Evolutionary conservation across 2,329 filamentous ascomycete species (phyloP).

Genomic region (Scedosporium dehoogii): DNA sequence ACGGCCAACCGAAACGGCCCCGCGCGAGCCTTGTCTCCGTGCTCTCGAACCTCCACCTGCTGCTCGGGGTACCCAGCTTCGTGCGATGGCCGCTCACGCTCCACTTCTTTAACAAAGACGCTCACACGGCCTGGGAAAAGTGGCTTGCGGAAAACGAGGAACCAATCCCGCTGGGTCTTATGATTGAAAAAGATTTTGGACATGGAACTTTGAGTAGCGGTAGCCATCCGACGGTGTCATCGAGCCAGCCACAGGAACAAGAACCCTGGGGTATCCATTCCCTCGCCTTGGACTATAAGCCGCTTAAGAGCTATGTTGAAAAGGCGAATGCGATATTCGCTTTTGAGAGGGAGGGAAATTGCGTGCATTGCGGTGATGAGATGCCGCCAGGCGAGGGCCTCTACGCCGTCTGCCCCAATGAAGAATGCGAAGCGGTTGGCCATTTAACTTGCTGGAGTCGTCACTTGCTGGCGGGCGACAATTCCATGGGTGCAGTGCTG

Average conservation of each 20-base stretch:
- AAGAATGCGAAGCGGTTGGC: slow-evolving; percentile 44
- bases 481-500: slow-evolving; percentile 37
- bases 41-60: slow-evolving; percentile 69
- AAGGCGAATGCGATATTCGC: slow-evolving; percentile 44
- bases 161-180: slow-evolving; percentile 35
- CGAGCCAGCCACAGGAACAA: background rate
- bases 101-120: slow-evolving; percentile 66
- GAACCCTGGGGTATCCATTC: slow-evolving; percentile 39
- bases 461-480: slow-evolving; percentile 32
- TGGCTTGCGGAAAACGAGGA: slow-evolving; percentile 42
- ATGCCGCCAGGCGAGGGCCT: slow-evolving; percentile 39
- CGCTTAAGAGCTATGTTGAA: slow-evolving; percentile 41
- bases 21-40: slow-evolving; percentile 54
- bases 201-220: slow-evolving; percentile 7
- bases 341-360: slow-evolving; percentile 46
- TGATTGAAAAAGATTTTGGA: slow-evolving; percentile 47
- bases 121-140: slow-evolving; percentile 57
- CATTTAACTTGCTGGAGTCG: slow-evolving; percentile 51
- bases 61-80: slow-evolving; percentile 74
- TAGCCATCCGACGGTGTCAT: background rate
- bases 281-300: slow-evolving; percentile 44
- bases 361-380: slow-evolving; percentile 38
- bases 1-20: slow-evolving; percentile 46
- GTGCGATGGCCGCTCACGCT: slow-evolving; percentile 70
- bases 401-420: slow-evolving; percentile 45